Evolutionary conservation across 192 early-diverging fungal species (phyloP).

Genomic region (Coemansia sp.): DNA sequence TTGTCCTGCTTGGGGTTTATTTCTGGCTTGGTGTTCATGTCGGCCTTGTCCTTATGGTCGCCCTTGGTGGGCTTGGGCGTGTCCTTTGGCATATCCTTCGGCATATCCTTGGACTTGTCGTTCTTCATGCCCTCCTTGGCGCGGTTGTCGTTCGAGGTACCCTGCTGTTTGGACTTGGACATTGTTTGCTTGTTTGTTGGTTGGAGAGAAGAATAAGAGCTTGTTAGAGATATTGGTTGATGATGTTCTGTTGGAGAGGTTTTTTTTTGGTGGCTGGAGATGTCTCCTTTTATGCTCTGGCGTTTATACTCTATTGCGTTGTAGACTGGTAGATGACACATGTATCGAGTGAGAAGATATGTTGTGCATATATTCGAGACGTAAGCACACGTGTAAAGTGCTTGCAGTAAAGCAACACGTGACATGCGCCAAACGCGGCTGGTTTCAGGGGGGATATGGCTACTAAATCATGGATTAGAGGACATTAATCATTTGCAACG

Average conservation of each 20-base stretch:
- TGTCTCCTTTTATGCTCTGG: background rate
- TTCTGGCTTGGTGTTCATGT: background rate
- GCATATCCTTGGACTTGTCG: conserved; percentile 1
- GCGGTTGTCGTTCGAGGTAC: background rate
- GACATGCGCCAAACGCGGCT: conserved; percentile 5
- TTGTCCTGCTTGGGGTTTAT: background rate
- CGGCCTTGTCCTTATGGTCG: conserved; percentile 1
- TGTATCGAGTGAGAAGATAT: background rate
- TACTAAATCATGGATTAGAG: background rate
- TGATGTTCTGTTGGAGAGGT: background rate
- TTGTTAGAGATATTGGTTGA: background rate
- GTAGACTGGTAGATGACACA: background rate
- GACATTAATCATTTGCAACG: background rate
- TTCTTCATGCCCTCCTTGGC: conserved; percentile 10
- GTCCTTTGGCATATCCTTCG: background rate
- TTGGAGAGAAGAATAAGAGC: background rate
- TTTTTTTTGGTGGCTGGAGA: background rate
- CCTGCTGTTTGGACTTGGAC: conserved; percentile 10
- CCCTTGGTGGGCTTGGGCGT: background rate
- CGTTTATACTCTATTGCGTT: background rate
- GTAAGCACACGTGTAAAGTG: background rate
- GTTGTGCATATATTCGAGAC: background rate
- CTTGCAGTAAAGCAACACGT: conserved; percentile 5
- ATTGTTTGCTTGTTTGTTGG: background rate
- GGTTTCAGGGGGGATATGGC: background rate